A percentile compares a stretch with the other conserved stretches of the same genome.
Conservation (phyloP, 345 rosid genomes). For the Orychophragmus violaceus region DNA sequence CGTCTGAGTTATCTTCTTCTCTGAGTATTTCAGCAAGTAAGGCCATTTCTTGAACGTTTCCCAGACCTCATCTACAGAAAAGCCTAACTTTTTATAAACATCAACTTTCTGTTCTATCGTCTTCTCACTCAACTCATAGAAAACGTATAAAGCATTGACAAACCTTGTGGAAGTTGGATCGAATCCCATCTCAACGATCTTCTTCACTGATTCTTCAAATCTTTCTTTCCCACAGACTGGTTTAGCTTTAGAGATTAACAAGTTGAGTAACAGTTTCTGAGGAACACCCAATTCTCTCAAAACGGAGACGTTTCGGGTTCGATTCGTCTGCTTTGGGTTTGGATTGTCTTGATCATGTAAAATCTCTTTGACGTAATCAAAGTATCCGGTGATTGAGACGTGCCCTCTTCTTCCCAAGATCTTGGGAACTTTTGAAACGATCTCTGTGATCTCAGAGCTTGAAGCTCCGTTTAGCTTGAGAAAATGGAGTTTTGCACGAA, state of each 20-base stretch:
- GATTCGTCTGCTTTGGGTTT: not conserved
- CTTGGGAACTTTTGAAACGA: slow-evolving; percentile 19
- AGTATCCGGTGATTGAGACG: not conserved
- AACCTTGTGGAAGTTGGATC: slow-evolving; percentile 25
- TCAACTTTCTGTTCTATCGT: slow-evolving; percentile 25
- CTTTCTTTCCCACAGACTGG: slow-evolving; percentile 1
- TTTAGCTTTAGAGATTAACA: slow-evolving; percentile 8
- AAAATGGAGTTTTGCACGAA: slow-evolving; percentile 32
- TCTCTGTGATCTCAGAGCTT: slow-evolving; percentile 16
- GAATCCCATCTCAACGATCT: slow-evolving; percentile 26
- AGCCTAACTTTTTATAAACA: slow-evolving; percentile 27
- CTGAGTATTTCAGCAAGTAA: slow-evolving; percentile 15
- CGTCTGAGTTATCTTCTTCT: slow-evolving; percentile 21
- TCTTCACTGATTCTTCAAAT: slow-evolving; percentile 20
- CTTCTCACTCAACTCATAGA: not conserved
- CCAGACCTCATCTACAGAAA: slow-evolving; percentile 18
- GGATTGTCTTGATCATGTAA: not conserved
- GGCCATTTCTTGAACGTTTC: slow-evolving; percentile 32
- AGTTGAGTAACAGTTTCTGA: not conserved
- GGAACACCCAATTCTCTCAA: slow-evolving; percentile 32
- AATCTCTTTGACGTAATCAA: slow-evolving; percentile 17
- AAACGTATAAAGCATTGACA: slow-evolving; percentile 22
- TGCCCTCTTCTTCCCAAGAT: slow-evolving; percentile 6
- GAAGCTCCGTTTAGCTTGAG: slow-evolving; percentile 30
- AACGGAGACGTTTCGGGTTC: slow-evolving; percentile 12